phyloP scores from a whole-genome alignment of 306 rosid species.

The Calophaca sinica region DNA sequence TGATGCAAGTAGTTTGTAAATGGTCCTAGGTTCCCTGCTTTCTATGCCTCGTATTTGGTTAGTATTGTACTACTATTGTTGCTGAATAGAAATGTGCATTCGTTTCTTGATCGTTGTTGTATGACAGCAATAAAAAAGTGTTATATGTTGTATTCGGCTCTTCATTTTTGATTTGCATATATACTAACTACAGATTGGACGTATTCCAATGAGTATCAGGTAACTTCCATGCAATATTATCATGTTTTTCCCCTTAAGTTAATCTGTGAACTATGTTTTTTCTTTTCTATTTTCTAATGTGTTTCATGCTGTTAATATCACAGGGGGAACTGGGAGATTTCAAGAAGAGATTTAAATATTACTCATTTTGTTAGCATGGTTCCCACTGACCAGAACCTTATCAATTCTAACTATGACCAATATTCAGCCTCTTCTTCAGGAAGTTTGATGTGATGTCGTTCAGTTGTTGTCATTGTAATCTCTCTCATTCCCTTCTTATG shows the following conservation, averaged over 20 bases:
- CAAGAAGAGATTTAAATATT: slow-evolving; percentile 75
- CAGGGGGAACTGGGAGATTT: slow-evolving; percentile 97
- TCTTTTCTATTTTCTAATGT: slow-evolving; percentile 5
- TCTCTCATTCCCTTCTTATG: slow-evolving; percentile 39
- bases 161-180: slow-evolving; percentile 10
- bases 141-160: background rate
- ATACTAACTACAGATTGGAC: slow-evolving; percentile 54
- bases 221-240: slow-evolving; percentile 38
- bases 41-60: too few species aligned
- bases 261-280: background rate
- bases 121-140: background rate
- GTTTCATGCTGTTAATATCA: slow-evolving; percentile 41
- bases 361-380: slow-evolving; percentile 85
- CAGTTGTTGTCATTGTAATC: slow-evolving; percentile 68
- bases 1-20: too few species aligned
- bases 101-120: background rate
- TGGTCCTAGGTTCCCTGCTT: too few species aligned
- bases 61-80: too few species aligned
- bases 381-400: slow-evolving; percentile 65
- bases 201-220: slow-evolving; percentile 96
- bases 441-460: slow-evolving; percentile 67
- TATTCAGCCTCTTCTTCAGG: slow-evolving; percentile 64
- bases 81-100: background rate
- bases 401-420: slow-evolving; percentile 64
- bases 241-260: background rate